Percentiles rank a stretch among this genome's conserved stretches.
phyloP scores from a whole-genome alignment of 164 flowering plant genomes.

The Vitis amurensis region DNA sequence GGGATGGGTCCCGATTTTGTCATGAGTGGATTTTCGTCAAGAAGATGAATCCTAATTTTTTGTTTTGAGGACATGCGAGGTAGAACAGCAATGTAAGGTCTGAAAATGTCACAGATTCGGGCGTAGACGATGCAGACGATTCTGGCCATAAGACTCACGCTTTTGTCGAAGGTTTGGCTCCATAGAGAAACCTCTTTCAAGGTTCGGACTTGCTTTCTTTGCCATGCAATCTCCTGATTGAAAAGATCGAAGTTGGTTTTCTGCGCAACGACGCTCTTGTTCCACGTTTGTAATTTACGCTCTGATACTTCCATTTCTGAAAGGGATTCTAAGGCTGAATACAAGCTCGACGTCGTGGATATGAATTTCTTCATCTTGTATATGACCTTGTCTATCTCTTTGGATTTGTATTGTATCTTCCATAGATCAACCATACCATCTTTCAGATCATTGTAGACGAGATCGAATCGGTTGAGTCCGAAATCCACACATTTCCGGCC shows the following conservation, averaged over 20 bases:
- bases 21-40: background rate
- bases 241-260: conserved; percentile 33
- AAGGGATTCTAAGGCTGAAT: conserved; percentile 35
- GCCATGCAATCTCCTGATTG: conserved; percentile 40
- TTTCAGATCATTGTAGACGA: conserved; percentile 45
- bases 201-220: conserved; percentile 44
- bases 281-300: conserved; percentile 42
- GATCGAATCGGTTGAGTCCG: conserved; percentile 44
- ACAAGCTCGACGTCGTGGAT: conserved; percentile 41
- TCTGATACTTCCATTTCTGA: conserved; percentile 53
- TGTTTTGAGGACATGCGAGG: conserved; percentile 20
- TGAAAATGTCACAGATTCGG: conserved; percentile 53
- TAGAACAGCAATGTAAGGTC: conserved; percentile 39
- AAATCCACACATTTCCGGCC: conserved; percentile 53
- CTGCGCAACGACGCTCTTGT: conserved; percentile 11
- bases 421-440: conserved; percentile 30
- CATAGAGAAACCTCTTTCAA: conserved; percentile 52
- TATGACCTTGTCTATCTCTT: conserved; percentile 29
- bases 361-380: conserved; percentile 56
- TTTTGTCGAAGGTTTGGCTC: conserved; percentile 55
- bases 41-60: too few species aligned
- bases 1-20: conserved; percentile 36
- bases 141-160: conserved; percentile 55
- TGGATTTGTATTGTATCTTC: conserved; percentile 30
- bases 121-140: conserved; percentile 44